Percentiles rank a stretch among this genome's conserved stretches.
Conservation (phyloP, 768 basidiomycete genomes). For the Obba rivulosa region DNA sequence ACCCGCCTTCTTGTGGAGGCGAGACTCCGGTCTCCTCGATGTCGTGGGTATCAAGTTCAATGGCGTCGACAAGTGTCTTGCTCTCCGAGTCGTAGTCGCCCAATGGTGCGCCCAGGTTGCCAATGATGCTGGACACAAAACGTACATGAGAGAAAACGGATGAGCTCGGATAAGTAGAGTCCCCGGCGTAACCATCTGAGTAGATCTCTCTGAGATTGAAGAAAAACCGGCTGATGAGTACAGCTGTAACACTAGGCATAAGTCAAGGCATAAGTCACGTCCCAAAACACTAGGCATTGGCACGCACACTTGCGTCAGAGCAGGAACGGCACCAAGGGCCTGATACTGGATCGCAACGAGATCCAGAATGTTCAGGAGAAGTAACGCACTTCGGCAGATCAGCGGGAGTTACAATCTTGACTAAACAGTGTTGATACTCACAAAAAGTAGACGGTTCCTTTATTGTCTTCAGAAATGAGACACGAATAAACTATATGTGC, state of each 20-base stretch:
- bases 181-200: too few species aligned
- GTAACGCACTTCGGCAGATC: neutral
- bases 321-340: slow-evolving; percentile 2
- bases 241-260: too few species aligned
- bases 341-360: slow-evolving; percentile 4
- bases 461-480: neutral
- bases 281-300: neutral
- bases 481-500: neutral
- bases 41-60: too few species aligned
- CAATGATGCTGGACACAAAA: neutral
- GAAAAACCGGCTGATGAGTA: too few species aligned
- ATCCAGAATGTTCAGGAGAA: slow-evolving; percentile 1
- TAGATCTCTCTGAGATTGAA: too few species aligned
- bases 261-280: too few species aligned
- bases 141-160: neutral
- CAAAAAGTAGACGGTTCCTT: slow-evolving; percentile 6
- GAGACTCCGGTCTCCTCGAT: too few species aligned
- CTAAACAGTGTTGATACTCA: neutral
- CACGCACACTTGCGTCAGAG: slow-evolving; percentile 3
- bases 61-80: too few species aligned
- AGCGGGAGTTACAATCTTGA: neutral
- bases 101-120: slow-evolving; percentile 5
- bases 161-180: too few species aligned
- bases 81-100: neutral
- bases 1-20: too few species aligned